Evolutionary conservation across 169 alveolate species (phyloP).

Genomic region (Eimeria acervulina): DNA sequence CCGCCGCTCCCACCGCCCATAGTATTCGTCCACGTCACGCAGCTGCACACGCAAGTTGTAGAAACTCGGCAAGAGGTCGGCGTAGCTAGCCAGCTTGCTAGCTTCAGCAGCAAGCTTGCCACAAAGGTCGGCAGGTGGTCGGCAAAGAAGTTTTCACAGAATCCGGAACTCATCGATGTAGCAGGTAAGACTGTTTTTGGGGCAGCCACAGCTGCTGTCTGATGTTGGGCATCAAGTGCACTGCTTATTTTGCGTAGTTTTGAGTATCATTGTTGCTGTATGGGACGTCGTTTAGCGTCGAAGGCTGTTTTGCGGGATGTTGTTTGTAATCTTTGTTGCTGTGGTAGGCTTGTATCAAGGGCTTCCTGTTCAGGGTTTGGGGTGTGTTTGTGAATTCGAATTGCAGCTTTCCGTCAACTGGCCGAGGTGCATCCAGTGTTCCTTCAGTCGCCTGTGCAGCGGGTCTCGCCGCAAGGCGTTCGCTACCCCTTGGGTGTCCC

Average conservation of each 20-base stretch:
- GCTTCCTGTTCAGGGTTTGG: background rate
- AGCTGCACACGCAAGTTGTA: slow-evolving; percentile 53
- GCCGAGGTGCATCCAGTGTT: slow-evolving; percentile 33
- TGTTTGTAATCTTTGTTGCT: background rate
- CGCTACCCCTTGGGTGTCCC: slow-evolving; percentile 75
- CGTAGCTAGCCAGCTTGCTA: slow-evolving; percentile 46
- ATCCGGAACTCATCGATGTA: slow-evolving; percentile 12
- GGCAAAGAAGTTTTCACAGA: slow-evolving; percentile 18
- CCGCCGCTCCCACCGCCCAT: slow-evolving; percentile 18
- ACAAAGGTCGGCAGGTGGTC: slow-evolving; percentile 61
- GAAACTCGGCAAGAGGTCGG: slow-evolving; percentile 3
- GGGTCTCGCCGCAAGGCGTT: slow-evolving; percentile 30
- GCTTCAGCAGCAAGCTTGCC: slow-evolving; percentile 63
- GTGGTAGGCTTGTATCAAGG: background rate
- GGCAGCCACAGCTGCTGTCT: background rate
- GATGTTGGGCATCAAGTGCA: background rate
- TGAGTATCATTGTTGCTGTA: background rate
- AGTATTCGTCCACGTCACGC: slow-evolving; percentile 36
- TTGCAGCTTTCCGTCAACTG: slow-evolving; percentile 44
- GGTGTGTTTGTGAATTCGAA: background rate
- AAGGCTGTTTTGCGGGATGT: background rate
- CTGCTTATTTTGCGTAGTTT: background rate
- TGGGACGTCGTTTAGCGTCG: background rate
- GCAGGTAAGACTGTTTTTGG: slow-evolving; percentile 9
- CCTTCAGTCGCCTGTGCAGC: slow-evolving; percentile 21